Evolutionary conservation across 352 stramenopile genomes (phyloP), one percentile per base, ranked within the genome.

Genomic region (Globisporangium rhizosaccharum): DNA sequence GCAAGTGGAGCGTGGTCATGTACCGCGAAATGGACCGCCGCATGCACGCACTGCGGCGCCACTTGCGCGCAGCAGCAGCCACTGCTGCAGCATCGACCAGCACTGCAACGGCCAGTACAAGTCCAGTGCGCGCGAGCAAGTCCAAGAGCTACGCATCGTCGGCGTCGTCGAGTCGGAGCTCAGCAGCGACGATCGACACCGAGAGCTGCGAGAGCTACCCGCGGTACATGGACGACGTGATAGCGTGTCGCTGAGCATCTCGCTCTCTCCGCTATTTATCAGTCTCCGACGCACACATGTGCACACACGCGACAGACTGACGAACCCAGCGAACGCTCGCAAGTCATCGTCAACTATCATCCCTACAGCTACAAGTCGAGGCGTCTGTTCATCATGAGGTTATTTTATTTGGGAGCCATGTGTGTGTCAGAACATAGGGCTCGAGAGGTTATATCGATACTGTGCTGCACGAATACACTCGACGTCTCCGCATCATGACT

Each of bases 1-100:
- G 84, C 80, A 94, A 94, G 67, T 94, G 84, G 84, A 94, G 84
- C 59, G 82, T 94, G 54, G 88, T 92, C 55, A 88, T 94, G 75
- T 88, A 87, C 67, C 75, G 73, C 18, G 80, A 94, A 50, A 92
- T 94, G 75, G 78, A 90, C 46, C 68, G 71, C n/a, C 83, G 76
- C 53, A 75, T 90, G 75, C 70, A 70, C 45, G 65, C 71, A 42
- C 61, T 86, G 62, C 75, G 73, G 20, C 61, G 46, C n/a, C 66
- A 61, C n/a, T 46, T 59, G 49, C 60, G 47, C n/a, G 57, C 49
- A 49, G 50, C 23, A 6, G 33, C 46, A 48, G 30, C 37, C 2
- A 18, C 46, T 10, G 11, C 36, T 4, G 33, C 36, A 4, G 0
- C 44, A 2, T 20, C 36, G 23, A 26, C 20, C 18, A 11, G 10